Base-by-base conservation (phyloP, 164 flowering plant genomes). In the Hamamelis virginiana region DNA sequence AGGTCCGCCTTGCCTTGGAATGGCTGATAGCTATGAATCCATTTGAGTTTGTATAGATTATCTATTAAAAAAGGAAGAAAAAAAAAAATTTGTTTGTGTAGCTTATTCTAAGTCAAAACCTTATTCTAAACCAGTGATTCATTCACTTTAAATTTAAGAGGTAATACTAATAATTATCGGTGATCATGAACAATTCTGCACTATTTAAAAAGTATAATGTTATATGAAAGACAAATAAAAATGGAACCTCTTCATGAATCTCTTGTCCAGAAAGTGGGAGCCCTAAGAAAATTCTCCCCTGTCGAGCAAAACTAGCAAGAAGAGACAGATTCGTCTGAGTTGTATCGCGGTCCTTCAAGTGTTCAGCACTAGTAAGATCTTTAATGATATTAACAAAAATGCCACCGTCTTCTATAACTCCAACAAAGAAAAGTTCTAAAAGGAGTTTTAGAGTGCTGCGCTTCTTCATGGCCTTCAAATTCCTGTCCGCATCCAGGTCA, bases 221-320 rank as follows among this genome's bases (percentile, higher is more conserved):
- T 60, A 5, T 33, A 13, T 27, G 23, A 26, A 60, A 57, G 48
- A 50, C 43, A 57, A 63, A 66, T 18, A 70, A 56, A 63, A n/a
- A 23, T 1, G 9, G 45, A 67, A 95, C 99, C 97, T 92, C 97
- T 78, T 92, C 99, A 64, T 79, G 79, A 77, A 83, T 80, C 65
- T 91, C 97, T 79, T 83, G 94, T 52, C 90, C 96, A 68, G 90
- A 78, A 18, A 70, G 81, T 26, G 96, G 86, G 76, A 92, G 97
- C 19, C 97, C 97, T 25, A 95, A 77, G 68, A 92, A 88, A 25
- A 84, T 69, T 85, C 99, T 89, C 38, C 92, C 97, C 75, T 95
- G 99, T 6, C 96, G 91, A 73, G 96, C 97, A 85, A 95, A 95
- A 83, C 94, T 90, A 47, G 96, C 77, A 72, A 95, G 89, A 71